Base-by-base conservation (phyloP, 768 basidiomycete species). In the Steccherinum ochraceum region DNA sequence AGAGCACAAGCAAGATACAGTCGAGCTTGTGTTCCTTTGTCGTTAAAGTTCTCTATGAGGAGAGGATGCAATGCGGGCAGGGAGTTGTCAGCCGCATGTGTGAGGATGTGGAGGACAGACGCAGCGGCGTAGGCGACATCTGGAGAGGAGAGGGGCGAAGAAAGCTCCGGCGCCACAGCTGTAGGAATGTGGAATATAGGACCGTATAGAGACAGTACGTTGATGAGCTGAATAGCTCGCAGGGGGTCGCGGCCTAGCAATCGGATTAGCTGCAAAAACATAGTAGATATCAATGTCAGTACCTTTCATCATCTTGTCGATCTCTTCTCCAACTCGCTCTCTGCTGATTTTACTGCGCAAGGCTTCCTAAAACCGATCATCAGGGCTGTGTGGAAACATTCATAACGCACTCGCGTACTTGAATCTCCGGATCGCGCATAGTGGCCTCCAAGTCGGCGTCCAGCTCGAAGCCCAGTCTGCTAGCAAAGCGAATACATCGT, bases 221-320 rank as follows among this genome's bases (percentile, higher is more conserved):
- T 68, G 48, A 98, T 89, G n/a, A 93, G 70, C 55, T 80, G 69
- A 39, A 94, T 78, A 10, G 93, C 76, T 24, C 73, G 76, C 3
- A 89, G 64, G 0, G 96, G 93, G 62, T 91, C 78, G 10, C 72
- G 77, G 19, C 84, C 93, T 94, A 51, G 42, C 50, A 27, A n/a
- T n/a, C n/a, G n/a, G n/a, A n/a, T n/a, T n/a, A n/a, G n/a, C n/a
- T 16, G 27, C 11, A 39, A 30, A 12, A 20, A 40, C 0, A 24
- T 19, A n/a, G n/a, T n/a, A n/a, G n/a, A n/a, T n/a, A n/a, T n/a
- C n/a, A n/a, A n/a, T n/a, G n/a, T n/a, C n/a, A 54, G 27, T 21
- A 86, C 95, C 86, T 72, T 83, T 83, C 64, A 98, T 76, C 89
- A 97, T 98, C 66, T 98, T 99, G 55, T 87, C 80, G 12, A 98